Evolutionary conservation across 2,329 filamentous ascomycete genomes (phyloP).

Genomic region (Juglanconis oblonga): DNA sequence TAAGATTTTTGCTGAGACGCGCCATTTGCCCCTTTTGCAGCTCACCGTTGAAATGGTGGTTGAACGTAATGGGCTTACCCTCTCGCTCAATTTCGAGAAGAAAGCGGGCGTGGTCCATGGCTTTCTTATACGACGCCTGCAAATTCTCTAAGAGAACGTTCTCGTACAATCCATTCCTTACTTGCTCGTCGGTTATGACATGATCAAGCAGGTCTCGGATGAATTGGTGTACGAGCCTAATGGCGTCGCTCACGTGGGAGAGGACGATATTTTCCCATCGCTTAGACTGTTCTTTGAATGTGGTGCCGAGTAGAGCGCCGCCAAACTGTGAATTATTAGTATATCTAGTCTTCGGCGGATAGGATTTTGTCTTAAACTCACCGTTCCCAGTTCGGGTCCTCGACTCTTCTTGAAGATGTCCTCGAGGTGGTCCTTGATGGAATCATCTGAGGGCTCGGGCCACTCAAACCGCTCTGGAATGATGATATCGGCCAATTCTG

Average conservation of each 20-base stretch:
- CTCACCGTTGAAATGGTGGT: constrained; percentile 48
- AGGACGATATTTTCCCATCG: constrained; percentile 50
- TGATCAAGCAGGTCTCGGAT: constrained; percentile 39
- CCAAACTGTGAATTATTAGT: constrained; percentile 30
- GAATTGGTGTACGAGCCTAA: constrained; percentile 51
- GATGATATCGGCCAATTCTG: constrained; percentile 28
- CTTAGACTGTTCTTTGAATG: constrained; percentile 51
- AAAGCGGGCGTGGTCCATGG: constrained; percentile 47
- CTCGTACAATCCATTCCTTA: constrained; percentile 41
- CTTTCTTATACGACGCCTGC: constrained; percentile 40
- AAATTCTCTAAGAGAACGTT: constrained; percentile 46
- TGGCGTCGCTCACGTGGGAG: constrained; percentile 48
- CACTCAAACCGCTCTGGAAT: constrained; percentile 22
- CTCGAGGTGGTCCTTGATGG: constrained; percentile 45
- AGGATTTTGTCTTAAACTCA: constrained; percentile 29
- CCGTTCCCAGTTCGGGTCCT: constrained; percentile 55
- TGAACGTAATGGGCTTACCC: constrained; percentile 45
- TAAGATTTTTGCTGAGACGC: constrained; percentile 22
- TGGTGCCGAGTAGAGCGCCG: constrained; percentile 36
- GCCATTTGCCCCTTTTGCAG: constrained; percentile 26
- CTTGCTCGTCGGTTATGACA: constrained; percentile 40
- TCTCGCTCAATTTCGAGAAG: constrained; percentile 50
- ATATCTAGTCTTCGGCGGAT: constrained; percentile 19
- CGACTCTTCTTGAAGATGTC: constrained; percentile 41
- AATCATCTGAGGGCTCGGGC: constrained; percentile 8